Evolutionary conservation across 2,329 filamentous ascomycete species (phyloP).

Genomic region (Camptophora hylomeconis): DNA sequence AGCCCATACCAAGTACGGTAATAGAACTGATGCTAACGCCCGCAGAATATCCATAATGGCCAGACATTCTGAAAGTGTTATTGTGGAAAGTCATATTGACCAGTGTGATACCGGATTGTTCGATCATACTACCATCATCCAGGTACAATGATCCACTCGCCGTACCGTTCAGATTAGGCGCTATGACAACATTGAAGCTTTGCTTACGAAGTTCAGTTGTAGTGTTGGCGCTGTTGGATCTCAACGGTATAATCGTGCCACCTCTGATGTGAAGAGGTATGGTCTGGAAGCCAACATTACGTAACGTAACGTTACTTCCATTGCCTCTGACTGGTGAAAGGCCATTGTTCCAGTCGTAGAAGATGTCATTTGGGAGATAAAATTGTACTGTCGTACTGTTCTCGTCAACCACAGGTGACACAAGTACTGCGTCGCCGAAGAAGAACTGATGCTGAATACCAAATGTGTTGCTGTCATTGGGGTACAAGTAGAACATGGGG

Average conservation of each 20-base stretch:
- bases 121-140: constrained; percentile 60
- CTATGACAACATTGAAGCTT: constrained; percentile 59
- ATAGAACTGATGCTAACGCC: constrained; percentile 23
- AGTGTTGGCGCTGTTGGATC: constrained; percentile 41
- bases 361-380: constrained; percentile 45
- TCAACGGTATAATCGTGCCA: constrained; percentile 46
- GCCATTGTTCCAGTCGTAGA: constrained; percentile 49
- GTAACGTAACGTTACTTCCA: constrained; percentile 31
- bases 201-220: constrained; percentile 48
- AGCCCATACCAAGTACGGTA: constrained; percentile 21
- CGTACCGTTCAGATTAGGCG: constrained; percentile 47
- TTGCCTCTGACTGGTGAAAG: constrained; percentile 28
- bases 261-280: constrained; percentile 54
- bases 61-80: constrained; percentile 38
- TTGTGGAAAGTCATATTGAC: constrained; percentile 47
- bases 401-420: constrained; percentile 42
- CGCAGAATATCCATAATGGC: constrained; percentile 39
- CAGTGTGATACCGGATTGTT: constrained; percentile 43
- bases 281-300: constrained; percentile 33
- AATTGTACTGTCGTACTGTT: constrained; percentile 39
- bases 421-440: constrained; percentile 43
- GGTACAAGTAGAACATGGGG: constrained; percentile 63
- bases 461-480: constrained; percentile 39
- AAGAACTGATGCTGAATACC: constrained; percentile 44
- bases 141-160: constrained; percentile 60